Percentiles rank a stretch among this genome's conserved stretches.
Conservation (phyloP, 164 flowering plant species). For the Magnolia kwangsiensis region DNA sequence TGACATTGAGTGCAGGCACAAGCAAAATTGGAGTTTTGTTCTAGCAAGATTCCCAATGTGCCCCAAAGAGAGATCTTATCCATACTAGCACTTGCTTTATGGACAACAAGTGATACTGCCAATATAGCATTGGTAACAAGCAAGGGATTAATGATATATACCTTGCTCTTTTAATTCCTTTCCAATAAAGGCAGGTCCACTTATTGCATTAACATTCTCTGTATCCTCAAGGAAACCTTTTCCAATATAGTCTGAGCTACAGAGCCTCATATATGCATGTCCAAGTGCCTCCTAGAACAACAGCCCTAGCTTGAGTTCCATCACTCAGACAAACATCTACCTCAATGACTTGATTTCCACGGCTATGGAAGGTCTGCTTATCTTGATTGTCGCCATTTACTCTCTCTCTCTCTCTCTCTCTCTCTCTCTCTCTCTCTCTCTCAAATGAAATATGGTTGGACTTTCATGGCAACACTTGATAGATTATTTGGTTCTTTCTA, state of each 20-base stretch:
- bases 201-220: constrained; percentile 49
- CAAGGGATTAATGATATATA: constrained; percentile 31
- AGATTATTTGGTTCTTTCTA: no score
- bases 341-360: constrained; percentile 60
- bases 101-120: constrained; percentile 45
- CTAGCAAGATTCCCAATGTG: constrained; percentile 44
- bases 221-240: constrained; percentile 63
- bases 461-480: no score
- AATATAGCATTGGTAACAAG: constrained; percentile 51
- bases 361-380: constrained; percentile 58
- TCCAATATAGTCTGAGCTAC: constrained; percentile 49
- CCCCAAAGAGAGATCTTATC: constrained; percentile 42
- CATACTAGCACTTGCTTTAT: constrained; percentile 42
- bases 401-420: neutral
- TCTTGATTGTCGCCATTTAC: constrained; percentile 39
- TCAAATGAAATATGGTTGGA: neutral
- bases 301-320: constrained; percentile 53
- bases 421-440: neutral
- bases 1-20: constrained; percentile 50
- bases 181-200: constrained; percentile 55
- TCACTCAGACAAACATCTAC: constrained; percentile 38
- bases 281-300: constrained; percentile 71
- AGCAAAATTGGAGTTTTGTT: constrained; percentile 40
- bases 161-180: constrained; percentile 46
- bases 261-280: constrained; percentile 59